Conservation (phyloP, 192 early-diverging fungal species). For the Ambispora gerdemannii region DNA sequence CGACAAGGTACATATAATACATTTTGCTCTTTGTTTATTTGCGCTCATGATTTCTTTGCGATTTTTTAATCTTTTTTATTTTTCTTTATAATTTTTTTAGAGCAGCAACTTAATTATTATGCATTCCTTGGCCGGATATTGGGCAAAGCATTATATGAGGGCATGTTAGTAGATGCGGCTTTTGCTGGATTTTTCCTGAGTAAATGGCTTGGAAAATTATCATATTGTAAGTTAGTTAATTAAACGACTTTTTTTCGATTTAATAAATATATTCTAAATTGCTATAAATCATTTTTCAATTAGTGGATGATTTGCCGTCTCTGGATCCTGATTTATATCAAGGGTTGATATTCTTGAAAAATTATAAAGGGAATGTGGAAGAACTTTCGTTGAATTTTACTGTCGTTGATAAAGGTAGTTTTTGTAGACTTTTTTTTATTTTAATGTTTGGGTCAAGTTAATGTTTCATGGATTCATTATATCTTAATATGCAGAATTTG, state of each 20-base stretch:
- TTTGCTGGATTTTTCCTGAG: constrained; percentile 84
- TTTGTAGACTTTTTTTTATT: neutral
- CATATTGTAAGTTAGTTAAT: constrained; percentile 54
- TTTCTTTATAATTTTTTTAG: constrained; percentile 24
- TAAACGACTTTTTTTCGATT: constrained; percentile 29
- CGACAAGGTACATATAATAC: constrained; percentile 36
- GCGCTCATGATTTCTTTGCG: neutral
- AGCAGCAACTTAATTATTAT: constrained; percentile 55
- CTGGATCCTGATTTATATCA: constrained; percentile 77
- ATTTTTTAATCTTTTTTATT: constrained; percentile 13
- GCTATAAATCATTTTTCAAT: neutral
- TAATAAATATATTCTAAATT: neutral
- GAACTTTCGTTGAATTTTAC: constrained; percentile 75
- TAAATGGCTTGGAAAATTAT: constrained; percentile 63
- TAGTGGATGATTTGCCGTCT: constrained; percentile 76
- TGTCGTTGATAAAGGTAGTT: constrained; percentile 55
- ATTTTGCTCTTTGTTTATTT: neutral
- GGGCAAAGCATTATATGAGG: constrained; percentile 84
- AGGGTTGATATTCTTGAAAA: constrained; percentile 69
- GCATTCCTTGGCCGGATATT: constrained; percentile 78
- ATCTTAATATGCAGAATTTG: constrained; percentile 38
- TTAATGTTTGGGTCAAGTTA: neutral
- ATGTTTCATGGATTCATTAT: neutral
- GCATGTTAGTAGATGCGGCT: constrained; percentile 76
- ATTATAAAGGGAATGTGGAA: constrained; percentile 65